Percentiles rank a stretch among this genome's conserved stretches.
phyloP scores from a whole-genome alignment of 73 alveolate species.

The Paramecium pentaurelia region DNA sequence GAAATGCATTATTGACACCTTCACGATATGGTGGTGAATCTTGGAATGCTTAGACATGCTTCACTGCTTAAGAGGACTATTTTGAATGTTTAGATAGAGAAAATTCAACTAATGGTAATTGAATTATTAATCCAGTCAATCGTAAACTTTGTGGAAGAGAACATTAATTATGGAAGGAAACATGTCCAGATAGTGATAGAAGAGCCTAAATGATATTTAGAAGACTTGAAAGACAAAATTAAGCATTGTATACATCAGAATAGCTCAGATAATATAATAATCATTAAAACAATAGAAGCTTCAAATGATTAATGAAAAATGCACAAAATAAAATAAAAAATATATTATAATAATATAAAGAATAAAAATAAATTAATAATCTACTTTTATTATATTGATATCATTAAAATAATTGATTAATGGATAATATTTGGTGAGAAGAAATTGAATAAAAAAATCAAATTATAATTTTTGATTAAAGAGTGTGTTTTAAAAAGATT shows the following conservation, averaged over 20 bases:
- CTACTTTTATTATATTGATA: background rate
- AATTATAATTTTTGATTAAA: background rate
- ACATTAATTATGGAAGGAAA: background rate
- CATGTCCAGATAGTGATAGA: conserved; percentile 11
- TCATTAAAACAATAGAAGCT: background rate
- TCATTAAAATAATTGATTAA: no score
- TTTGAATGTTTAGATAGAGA: background rate
- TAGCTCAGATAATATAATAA: background rate
- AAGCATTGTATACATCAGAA: background rate
- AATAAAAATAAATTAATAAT: background rate
- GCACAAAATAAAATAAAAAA: background rate
- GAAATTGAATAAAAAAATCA: background rate
- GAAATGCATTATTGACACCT: background rate
- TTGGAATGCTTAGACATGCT: background rate
- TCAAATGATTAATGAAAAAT: background rate
- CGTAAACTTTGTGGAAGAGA: background rate
- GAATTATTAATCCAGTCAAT: background rate
- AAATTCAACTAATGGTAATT: background rate
- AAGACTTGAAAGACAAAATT: background rate
- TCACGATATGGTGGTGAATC: conserved; percentile 7
- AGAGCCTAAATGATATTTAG: background rate
- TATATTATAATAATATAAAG: background rate
- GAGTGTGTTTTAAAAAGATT: background rate
- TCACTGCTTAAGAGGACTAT: background rate
- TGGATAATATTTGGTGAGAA: background rate